Evolutionary conservation across 2,329 filamentous ascomycete species (phyloP).

Genomic region (Colletotrichum tamarilloi): DNA sequence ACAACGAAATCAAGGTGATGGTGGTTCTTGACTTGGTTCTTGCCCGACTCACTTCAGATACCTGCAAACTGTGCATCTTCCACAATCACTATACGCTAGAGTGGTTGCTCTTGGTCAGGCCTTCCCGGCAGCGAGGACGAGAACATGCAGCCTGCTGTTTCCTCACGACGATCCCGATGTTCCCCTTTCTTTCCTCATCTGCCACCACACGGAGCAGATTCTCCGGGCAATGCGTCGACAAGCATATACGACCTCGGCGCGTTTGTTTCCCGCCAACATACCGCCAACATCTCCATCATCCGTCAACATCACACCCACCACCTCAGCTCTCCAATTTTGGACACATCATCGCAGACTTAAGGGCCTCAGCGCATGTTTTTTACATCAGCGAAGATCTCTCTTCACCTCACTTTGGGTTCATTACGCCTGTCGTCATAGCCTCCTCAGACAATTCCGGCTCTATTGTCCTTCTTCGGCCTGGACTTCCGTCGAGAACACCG

Average conservation of each 20-base stretch:
- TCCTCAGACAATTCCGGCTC: background rate
- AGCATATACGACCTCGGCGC: background rate
- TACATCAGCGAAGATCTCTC: conserved; percentile 26
- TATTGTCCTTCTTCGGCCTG: background rate
- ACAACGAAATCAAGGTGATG: background rate
- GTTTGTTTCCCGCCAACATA: background rate
- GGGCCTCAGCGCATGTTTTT: conserved; percentile 26
- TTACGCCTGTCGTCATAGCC: background rate
- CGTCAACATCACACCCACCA: conserved; percentile 12
- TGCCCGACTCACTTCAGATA: background rate
- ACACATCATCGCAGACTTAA: conserved; percentile 30
- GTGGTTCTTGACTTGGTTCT: background rate
- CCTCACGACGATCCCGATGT: background rate
- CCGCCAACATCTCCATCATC: background rate
- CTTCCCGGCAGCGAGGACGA: background rate
- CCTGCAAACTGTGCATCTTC: background rate
- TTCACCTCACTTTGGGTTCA: background rate
- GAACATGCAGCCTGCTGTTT: background rate
- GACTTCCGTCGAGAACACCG: background rate
- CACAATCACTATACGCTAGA: background rate
- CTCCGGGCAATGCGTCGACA: background rate
- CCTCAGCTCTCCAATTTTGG: conserved; percentile 20
- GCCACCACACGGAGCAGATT: no score
- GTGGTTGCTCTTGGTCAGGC: background rate
- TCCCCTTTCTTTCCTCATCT: background rate